Evolutionary conservation across 2,329 filamentous ascomycete genomes (phyloP), one percentile per base, ranked within the genome.

Genomic region (Xylaria sp.): DNA sequence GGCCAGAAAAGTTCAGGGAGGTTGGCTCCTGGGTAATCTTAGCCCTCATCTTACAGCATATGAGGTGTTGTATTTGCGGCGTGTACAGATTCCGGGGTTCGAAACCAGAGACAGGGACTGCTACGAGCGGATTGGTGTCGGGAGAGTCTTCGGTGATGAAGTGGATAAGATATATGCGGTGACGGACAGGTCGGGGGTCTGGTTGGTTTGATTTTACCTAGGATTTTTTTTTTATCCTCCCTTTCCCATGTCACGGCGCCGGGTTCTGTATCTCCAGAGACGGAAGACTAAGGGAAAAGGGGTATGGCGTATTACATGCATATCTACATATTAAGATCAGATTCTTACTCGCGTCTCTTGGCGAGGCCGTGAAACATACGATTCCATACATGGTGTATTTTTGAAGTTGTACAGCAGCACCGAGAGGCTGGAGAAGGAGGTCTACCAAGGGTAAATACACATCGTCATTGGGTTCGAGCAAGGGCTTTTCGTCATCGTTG

Each of bases 61-160:
- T 46, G 41, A 60, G 32, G 58, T 60, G 39, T 55, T 69, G 25
- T 65, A 59, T 58, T 46, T 66, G 23, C 65, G 46, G 41, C 62
- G 25, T 7, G 41, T 59, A 41, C 62, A 65, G 44, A 15, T 44
- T n/a, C 58, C 50, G 15, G 62, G 61, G 28, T 57, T 63, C 20
- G 62, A 44, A 52, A 41, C 44, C 23, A 50, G 41, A 20, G 59
- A 39, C 32, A 64, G 55, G 57, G 41, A 66, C n/a, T 63, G 61
- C 44, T 68, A 69, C 23, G 69, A 67, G 62, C 51, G 69, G 46
- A 61, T 71, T 56, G 71, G 64, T 41, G 61, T 59, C 28, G 69
- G 69, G 9, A 68, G 59, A 23, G 25, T 70, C 12, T 68, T 71
- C 59, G 67, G 67, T 37, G 66, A 63, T 54, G 66, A 58, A 46